Base-by-base conservation (phyloP, 257 asterid genomes). In the Ocimum tenuiflorum region DNA sequence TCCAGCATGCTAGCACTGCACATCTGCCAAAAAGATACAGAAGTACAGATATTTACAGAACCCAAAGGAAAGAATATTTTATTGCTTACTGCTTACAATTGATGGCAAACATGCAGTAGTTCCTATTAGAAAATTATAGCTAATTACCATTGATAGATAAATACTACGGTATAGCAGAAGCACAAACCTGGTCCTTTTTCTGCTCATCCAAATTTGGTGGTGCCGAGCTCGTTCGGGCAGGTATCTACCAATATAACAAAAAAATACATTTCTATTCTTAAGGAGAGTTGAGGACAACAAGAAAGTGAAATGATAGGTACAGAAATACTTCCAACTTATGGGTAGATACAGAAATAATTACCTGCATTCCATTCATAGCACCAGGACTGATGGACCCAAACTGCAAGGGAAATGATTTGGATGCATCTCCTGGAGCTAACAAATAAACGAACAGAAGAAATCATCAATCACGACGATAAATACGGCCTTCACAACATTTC, bases 171-270 rank as follows among this genome's bases (percentile, higher is more conserved):
- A 56, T 6, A 53, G 33, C 36, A 60, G 29, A 60, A 62, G 18
- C 45, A 54, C 82, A 73, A 69, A 87, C 96, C 95, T 87, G 96
- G 36, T 81, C 86, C 61, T 82, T 85, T 75, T 81, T 89, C 82
- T 91, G 98, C 80, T 91, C 98, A 70, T 83, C 98, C 84, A 91
- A 70, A 79, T 81, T 88, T 7, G 98, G 95, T 29, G 97, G 95
- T 65, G 95, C 97, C 29, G 97, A 89, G 83, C 91, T 89, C 74
- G 97, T 89, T 67, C 98, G 84, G 36, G 98, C 89, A 52, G 98
- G 98, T 56, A 89, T 73, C 98, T 91, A 57, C 64, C 69, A 51
- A 72, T 12, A 71, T 58, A 67, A 20, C 48, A 27, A 27, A 2
- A 27, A 27, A 27, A 27, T 19, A n/a, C n/a, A 1, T 39, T 58